Percentiles rank a stretch among this genome's conserved stretches.
Conservation (phyloP, 1,139 yeast species). For the Hansenula sp. region DNA sequence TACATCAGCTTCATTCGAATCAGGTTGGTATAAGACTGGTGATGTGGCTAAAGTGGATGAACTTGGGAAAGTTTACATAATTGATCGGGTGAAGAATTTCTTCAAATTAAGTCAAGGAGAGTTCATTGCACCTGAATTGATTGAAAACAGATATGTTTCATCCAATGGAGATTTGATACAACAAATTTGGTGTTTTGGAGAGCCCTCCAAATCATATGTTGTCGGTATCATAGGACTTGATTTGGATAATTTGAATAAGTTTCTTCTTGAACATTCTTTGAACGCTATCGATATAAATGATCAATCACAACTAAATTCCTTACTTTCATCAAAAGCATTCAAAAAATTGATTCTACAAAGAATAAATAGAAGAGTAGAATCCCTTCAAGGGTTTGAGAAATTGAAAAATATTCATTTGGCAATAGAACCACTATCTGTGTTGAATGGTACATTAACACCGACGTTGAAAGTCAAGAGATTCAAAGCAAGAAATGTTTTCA, state of each 20-base stretch:
- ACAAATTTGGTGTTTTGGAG: conserved; percentile 61
- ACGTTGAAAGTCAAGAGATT: conserved; percentile 47
- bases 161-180: conserved; percentile 42
- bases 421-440: conserved; percentile 44
- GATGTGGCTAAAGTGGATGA: conserved; percentile 30
- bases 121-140: conserved; percentile 55
- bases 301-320: background rate
- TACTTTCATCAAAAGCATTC: background rate
- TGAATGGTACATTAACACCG: conserved; percentile 43
- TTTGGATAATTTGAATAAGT: conserved; percentile 22
- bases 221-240: conserved; percentile 64
- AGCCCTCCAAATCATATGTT: conserved; percentile 50
- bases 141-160: conserved; percentile 55
- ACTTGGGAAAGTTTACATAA: conserved; percentile 27
- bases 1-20: background rate
- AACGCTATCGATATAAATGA: background rate
- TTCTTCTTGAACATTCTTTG: background rate
- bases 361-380: conserved; percentile 17
- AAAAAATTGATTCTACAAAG: background rate
- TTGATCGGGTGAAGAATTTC: conserved; percentile 30
- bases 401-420: conserved; percentile 39
- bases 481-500: conserved; percentile 25
- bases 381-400: conserved; percentile 33
- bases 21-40: conserved; percentile 32
- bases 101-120: conserved; percentile 28